Conservation (phyloP, 352 stramenopile genomes). For the Phytophthora pistaciae region DNA sequence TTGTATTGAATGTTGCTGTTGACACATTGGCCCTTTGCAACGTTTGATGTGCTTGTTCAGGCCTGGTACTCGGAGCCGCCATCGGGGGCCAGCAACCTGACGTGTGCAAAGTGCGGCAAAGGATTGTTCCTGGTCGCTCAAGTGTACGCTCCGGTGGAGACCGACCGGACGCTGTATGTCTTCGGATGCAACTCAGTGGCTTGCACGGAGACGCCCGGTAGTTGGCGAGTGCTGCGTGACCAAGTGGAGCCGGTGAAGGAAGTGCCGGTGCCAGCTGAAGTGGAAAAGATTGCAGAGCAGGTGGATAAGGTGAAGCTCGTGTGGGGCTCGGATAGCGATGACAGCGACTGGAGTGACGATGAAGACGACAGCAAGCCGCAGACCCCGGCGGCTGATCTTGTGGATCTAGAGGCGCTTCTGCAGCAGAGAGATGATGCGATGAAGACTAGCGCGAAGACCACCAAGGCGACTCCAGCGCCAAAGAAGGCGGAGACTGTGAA, state of each 20-base stretch:
- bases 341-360: constrained; percentile 81
- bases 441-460: constrained; percentile 25
- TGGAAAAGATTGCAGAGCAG: constrained; percentile 24
- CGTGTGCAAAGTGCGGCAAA: constrained; percentile 67
- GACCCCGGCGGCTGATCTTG: constrained; percentile 26
- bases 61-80: constrained; percentile 66
- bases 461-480: constrained; percentile 9
- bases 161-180: constrained; percentile 80
- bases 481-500: constrained; percentile 14
- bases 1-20: neutral
- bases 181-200: constrained; percentile 88
- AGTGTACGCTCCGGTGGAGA: constrained; percentile 83
- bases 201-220: constrained; percentile 67
- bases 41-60: constrained; percentile 28
- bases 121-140: constrained; percentile 76
- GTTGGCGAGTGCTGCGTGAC: constrained; percentile 82
- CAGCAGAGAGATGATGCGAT: constrained; percentile 79
- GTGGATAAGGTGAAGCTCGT: constrained; percentile 35
- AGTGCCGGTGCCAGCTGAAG: neutral
- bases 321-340: constrained; percentile 58
- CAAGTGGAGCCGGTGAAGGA: constrained; percentile 39
- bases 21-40: constrained; percentile 7
- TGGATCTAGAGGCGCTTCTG: constrained; percentile 75
- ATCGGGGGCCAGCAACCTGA: constrained; percentile 46
- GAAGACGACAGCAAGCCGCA: constrained; percentile 41